Base-by-base conservation (phyloP, 345 rosid species). In the Linum lewisii region DNA sequence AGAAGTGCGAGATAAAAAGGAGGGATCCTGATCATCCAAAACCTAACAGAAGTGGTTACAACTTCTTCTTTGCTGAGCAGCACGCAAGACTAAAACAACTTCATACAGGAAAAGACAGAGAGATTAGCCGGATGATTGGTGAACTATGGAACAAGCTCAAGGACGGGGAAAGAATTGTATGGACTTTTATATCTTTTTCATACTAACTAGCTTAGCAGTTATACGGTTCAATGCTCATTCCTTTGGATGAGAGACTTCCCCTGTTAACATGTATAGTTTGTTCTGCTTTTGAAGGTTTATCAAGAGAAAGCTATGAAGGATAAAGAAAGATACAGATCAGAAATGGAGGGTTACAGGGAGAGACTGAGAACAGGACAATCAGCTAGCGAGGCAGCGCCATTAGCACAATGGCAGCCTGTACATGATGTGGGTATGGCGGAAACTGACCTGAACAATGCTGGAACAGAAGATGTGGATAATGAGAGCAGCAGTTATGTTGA, bases 21-120 rank as follows among this genome's bases (percentile, higher is more conserved):
- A 84, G 97, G 50, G 99, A 94, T 75, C 99, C 99, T 34, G 80
- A 79, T 70, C 97, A 82, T 77, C 99, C 99, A 0, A 90, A 94
- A 51, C 94, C 97, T 0, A 94, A 90, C 62, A 73, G 95, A 77
- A 94, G 96, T 19, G 97, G 97, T 0, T 93, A 93, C 23, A 93
- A 89, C 75, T 93, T 93, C 84, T 93, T 89, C 76, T 93, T 93
- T 53, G 88, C 95, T 0, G 99, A 94, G 73, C 99, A 94, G 69
- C 95, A 90, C 7, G 96, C 95, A 1, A 82, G 90, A 66, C 78
- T 94, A 66, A 94, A 90, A 65, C 95, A 92, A 1, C 92, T 87
- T 50, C 75, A 90, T 69, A 97, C 99, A 4, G 97, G 99, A 57
- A 90, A 87, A 71, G 96, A 90, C 68, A 81, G 95, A 68, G 97